Evolutionary conservation across 257 asterid genomes (phyloP), one percentile per base, ranked within the genome.

Genomic region (Petunia secreta): DNA sequence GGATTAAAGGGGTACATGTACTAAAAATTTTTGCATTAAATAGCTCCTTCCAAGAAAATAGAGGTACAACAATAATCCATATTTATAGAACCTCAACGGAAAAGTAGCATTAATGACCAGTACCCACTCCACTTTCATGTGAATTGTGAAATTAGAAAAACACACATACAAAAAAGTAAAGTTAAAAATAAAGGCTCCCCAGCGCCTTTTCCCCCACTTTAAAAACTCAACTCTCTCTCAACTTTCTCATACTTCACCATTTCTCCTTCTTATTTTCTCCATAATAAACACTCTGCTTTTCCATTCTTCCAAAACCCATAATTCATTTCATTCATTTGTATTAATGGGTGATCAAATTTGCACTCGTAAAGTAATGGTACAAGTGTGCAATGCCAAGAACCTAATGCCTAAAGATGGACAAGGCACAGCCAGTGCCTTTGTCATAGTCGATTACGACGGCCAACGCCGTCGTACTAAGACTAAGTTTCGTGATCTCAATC

Each of bases 331-430:
- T 0, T 41, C 43, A 7, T 63, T 43, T 2, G 38, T 1, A 41
- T 50, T 6, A 71, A 91, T 89, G 95, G 89, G 87, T 2, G 89
- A 85, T 34, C 84, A 82, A n/a, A 81, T 16, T 63, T 75, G 81
- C 80, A 80, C 62, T 74, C 84, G 97, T 79, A 94, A 91, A 60
- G 78, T 94, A 16, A 82, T 85, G 0, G 97, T 94, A 0, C 88
- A 93, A 69, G 87, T 94, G 9, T 89, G 93, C 84, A 91, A 86
- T 73, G 98, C 98, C 36, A 91, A 89, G 80, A 94, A 94, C 68
- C 77, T 94, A 77, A 94, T 94, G 98, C 98, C 98, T 1, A 94
- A 94, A 69, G 98, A 94, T 80, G 98, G 98, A 16, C 96, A 93
- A 73, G 98, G 98, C 50, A 92, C 98, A 68, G 95, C 98, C 25